Percentiles rank a stretch among this genome's conserved stretches.
Conservation (phyloP, 495 filamentous ascomycete species). For the Tricharina praecox region DNA sequence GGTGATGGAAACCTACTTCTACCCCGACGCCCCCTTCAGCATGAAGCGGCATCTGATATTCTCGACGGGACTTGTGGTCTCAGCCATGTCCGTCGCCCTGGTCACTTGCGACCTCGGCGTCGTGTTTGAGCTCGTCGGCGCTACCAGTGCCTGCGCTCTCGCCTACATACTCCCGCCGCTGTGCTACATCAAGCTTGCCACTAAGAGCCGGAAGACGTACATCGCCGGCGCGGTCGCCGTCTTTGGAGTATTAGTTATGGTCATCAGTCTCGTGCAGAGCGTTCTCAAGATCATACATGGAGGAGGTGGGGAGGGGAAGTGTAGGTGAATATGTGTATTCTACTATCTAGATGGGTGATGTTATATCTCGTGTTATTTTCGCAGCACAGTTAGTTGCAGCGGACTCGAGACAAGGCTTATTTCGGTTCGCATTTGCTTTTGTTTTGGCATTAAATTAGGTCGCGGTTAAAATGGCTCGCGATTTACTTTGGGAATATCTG, state of each 20-base stretch:
- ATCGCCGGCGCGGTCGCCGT: conserved; percentile 48
- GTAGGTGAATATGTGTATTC: conserved; percentile 1
- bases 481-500: too few relatives aligned
- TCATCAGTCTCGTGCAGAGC: conserved; percentile 60
- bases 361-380: too few relatives aligned
- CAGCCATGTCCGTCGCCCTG: conserved; percentile 58
- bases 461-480: too few relatives aligned
- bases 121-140: conserved; percentile 89
- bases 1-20: conserved; percentile 90
- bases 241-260: conserved; percentile 75
- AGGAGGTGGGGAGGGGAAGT: conserved; percentile 22
- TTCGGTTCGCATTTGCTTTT: too few relatives aligned
- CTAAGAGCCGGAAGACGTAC: conserved; percentile 55
- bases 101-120: conserved; percentile 83
- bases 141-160: conserved; percentile 80
- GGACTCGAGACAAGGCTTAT: too few relatives aligned
- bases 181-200: conserved; percentile 86
- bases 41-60: conserved; percentile 73
- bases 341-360: too few relatives aligned
- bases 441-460: too few relatives aligned
- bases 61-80: conserved; percentile 58
- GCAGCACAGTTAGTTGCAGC: too few relatives aligned
- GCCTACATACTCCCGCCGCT: conserved; percentile 91
- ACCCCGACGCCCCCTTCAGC: conserved; percentile 60
- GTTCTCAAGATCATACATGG: conserved; percentile 44